Evolutionary conservation across 148 eudicot genomes (phyloP), one percentile per base, ranked within the genome.

Genomic region (Cornus florida): DNA sequence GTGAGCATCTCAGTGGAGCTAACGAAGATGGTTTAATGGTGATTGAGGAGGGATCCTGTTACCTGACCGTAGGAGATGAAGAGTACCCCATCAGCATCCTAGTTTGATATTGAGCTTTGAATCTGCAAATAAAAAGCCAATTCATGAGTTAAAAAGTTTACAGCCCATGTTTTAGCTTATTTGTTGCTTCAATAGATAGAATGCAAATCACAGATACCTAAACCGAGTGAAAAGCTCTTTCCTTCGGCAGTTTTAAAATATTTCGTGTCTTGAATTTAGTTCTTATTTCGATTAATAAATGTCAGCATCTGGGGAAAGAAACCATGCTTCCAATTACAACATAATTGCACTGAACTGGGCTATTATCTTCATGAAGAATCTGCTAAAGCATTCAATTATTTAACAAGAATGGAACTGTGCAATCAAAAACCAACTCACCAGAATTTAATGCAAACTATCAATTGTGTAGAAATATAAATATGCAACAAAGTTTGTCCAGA

Each of bases 1-100:
- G 99, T 82, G 90, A 93, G 86, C 99, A 95, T 74, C 81, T 95
- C 3, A 89, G 92, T 46, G 79, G 78, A 53, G 98, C 97, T 41
- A 78, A 89, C 65, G 84, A 88, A 83, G 84, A 90, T 72, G 98
- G 95, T 33, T 67, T 82, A 35, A 88, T 94, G 95, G 80, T 89
- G 53, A 85, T 92, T 10, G 88, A 92, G 79, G 92, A 87, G 75
- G 98, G 99, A 78, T 83, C 86, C 74, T 89, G 84, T 71, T 86
- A 73, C 69, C 77, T 95, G 67, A 79, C 83, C 33, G 93, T 92
- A 32, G 98, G 92, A 64, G 98, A 93, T 56, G 88, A 84, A 69
- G 89, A 91, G 83, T 81, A 86, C 67, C 86, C 89, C 3, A 79
- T 93, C 59, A 57, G 70, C 46, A 77, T 89, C 46, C 82, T 72